These are phyloP conservation scores for Dalbergia oliveri DNA, from an alignment of 306 rosid genomes.

Conservation along the genomic window DNA sequence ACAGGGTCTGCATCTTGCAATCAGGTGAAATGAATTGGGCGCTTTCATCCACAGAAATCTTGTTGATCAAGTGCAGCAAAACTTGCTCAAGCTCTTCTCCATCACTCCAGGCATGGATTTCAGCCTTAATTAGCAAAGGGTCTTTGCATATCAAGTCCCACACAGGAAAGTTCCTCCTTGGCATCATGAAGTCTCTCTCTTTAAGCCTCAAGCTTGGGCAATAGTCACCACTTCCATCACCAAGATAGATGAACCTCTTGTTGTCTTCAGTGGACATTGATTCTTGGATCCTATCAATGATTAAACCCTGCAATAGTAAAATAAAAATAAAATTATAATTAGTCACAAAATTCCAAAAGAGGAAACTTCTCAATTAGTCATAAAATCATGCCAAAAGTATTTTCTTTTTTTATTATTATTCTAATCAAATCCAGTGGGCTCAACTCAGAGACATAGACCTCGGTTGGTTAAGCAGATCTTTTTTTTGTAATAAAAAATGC, in stretches of 20 bases:
- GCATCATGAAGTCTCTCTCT: slow-evolving; percentile 66
- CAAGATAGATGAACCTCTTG: slow-evolving; percentile 66
- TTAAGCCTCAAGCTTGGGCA: slow-evolving; percentile 68
- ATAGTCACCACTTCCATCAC: slow-evolving; percentile 73
- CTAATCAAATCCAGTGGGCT: slow-evolving; percentile 26
- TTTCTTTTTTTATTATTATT: too few relatives aligned
- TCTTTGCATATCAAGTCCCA: slow-evolving; percentile 70
- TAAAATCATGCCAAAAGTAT: too few relatives aligned
- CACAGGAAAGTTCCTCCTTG: slow-evolving; percentile 68
- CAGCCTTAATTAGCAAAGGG: slow-evolving; percentile 59
- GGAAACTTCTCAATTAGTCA: neutral
- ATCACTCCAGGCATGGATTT: slow-evolving; percentile 65
- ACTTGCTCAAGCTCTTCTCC: slow-evolving; percentile 58
- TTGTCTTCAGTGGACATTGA: slow-evolving; percentile 33
- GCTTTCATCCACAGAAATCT: slow-evolving; percentile 43
- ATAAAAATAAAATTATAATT: neutral
- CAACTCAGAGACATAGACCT: neutral
- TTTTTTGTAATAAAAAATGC: neutral
- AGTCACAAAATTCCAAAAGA: neutral
- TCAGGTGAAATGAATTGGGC: slow-evolving; percentile 52
- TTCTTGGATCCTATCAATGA: slow-evolving; percentile 60
- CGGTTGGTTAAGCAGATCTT: neutral
- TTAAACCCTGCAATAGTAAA: slow-evolving; percentile 48
- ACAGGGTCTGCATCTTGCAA: slow-evolving; percentile 57
- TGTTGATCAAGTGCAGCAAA: slow-evolving; percentile 50